A percentile compares a stretch with the other conserved stretches of the same genome.
Evolutionary conservation across 257 asterid species (phyloP).

Genomic region (Datura wrightii): DNA sequence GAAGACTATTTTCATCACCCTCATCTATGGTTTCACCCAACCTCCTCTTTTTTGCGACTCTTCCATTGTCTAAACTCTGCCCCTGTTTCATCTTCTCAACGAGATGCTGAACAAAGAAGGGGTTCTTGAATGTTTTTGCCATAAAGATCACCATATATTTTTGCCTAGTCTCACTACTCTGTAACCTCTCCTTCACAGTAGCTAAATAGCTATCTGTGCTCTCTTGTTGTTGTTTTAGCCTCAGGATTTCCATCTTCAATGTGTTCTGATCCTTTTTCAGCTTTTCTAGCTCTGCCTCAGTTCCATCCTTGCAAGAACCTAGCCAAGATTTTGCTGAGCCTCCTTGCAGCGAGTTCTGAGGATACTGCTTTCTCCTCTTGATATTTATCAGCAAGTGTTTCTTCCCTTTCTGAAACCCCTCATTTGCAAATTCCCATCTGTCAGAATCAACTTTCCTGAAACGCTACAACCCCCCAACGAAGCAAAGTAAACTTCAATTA

Average conservation of each 20-base stretch:
- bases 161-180: constrained; percentile 52
- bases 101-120: constrained; percentile 47
- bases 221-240: constrained; percentile 69
- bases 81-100: constrained; percentile 47
- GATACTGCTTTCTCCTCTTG: constrained; percentile 64
- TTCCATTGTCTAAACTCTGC: constrained; percentile 37
- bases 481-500: constrained; percentile 19
- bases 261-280: constrained; percentile 51
- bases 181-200: constrained; percentile 54
- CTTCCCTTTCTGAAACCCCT: constrained; percentile 71
- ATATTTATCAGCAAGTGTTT: constrained; percentile 76
- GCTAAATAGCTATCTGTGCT: constrained; percentile 51
- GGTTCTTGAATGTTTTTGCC: constrained; percentile 60
- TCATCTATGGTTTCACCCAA: not conserved
- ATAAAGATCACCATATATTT: constrained; percentile 52
- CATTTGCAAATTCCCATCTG: constrained; percentile 89
- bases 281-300: constrained; percentile 57
- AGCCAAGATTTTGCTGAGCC: constrained; percentile 43
- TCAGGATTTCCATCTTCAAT: constrained; percentile 54
- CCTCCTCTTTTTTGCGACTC: constrained; percentile 36
- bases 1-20: constrained; percentile 18
- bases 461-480: constrained; percentile 49
- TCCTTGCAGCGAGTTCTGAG: constrained; percentile 38
- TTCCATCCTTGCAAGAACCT: constrained; percentile 39
- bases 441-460: constrained; percentile 88